phyloP scores from a whole-genome alignment of 176 grass and related monocot species.

The Oryza nivara region DNA sequence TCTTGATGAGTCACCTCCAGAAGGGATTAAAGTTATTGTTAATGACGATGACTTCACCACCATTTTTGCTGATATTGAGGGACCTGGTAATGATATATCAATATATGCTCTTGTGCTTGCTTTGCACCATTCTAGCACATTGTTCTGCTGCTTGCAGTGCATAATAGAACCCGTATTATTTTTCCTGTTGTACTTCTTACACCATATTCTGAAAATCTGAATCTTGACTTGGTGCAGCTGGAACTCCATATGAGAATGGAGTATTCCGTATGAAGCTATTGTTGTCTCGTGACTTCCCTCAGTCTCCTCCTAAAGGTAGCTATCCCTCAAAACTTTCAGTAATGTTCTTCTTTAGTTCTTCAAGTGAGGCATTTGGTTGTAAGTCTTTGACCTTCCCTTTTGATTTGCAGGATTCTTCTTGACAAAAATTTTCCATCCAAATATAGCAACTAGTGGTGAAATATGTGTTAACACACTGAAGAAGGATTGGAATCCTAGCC shows the following conservation, averaged over 20 bases:
- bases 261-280: conserved; percentile 95
- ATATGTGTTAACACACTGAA: conserved; percentile 96
- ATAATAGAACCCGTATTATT: background rate
- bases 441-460: conserved; percentile 89
- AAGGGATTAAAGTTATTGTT: conserved; percentile 93
- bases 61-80: conserved; percentile 95
- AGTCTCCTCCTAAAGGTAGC: conserved; percentile 87
- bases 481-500: conserved; percentile 91
- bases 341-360: conserved; percentile 10
- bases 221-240: conserved; percentile 50
- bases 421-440: conserved; percentile 98
- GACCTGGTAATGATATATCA: conserved; percentile 52
- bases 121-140: background rate
- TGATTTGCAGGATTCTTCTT: conserved; percentile 72
- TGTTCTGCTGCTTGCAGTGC: background rate
- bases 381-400: conserved; percentile 27
- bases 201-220: conserved; percentile 9
- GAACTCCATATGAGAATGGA: conserved; percentile 95
- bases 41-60: conserved; percentile 96
- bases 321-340: conserved; percentile 14
- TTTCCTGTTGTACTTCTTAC: conserved; percentile 3
- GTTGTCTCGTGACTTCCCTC: conserved; percentile 80
- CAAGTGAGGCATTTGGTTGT: background rate
- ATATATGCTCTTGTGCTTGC: background rate
- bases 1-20: conserved; percentile 86